These are phyloP conservation scores for Vitis rotundifolia DNA, from an alignment of 164 flowering plant species.

Conservation along the genomic window DNA sequence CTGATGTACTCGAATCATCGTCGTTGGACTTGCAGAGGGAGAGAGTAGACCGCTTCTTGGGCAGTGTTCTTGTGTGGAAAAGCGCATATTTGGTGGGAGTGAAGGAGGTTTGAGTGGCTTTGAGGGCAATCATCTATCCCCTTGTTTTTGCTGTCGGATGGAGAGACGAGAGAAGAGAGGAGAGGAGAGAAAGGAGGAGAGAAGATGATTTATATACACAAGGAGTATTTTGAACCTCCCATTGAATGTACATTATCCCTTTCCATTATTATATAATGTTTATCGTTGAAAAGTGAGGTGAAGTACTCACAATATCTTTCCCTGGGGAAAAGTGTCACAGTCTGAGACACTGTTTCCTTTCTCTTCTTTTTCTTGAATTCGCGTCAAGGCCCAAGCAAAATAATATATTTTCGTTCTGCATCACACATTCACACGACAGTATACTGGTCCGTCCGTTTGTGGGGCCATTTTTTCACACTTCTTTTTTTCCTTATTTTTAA, in stretches of 20 bases:
- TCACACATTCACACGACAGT: no score
- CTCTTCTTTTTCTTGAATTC: no score
- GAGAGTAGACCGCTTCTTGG: constrained; percentile 26
- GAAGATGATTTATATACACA: neutral
- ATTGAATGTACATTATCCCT: constrained; percentile 22
- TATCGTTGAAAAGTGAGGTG: no score
- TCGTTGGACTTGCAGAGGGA: constrained; percentile 51
- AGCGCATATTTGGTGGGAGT: constrained; percentile 30
- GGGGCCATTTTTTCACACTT: no score
- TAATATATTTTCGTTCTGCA: no score
- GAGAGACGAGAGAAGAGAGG: neutral
- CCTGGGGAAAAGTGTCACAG: no score
- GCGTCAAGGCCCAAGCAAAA: no score
- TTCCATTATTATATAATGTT: no score
- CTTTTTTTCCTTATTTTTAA: no score
- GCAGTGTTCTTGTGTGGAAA: constrained; percentile 22
- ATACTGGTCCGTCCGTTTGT: no score
- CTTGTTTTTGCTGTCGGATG: neutral
- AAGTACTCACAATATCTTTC: no score
- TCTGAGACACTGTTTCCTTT: no score
- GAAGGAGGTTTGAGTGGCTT: constrained; percentile 50
- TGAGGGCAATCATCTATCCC: constrained; percentile 53
- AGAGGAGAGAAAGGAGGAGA: constrained; percentile 2
- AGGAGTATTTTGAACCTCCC: constrained; percentile 21
- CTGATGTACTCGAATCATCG: constrained; percentile 23